A percentile compares a stretch with the other conserved stretches of the same genome.
phyloP scores from a whole-genome alignment of 75 land plant genomes.

The Cunninghamia lanceolata region DNA sequence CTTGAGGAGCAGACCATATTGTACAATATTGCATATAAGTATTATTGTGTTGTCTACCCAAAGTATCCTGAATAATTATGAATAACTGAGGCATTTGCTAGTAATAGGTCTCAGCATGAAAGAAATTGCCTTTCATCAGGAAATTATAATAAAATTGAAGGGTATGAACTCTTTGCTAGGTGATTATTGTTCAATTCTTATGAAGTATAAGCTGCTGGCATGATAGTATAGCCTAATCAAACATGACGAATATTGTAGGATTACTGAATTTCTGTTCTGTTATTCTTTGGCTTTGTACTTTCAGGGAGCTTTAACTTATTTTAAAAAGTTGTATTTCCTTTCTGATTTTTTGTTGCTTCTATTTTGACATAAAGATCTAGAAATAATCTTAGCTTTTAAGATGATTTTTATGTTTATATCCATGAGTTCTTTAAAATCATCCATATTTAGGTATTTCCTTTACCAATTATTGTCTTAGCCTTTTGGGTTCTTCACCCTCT shows the following conservation, averaged over 20 bases:
- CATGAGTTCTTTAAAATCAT: no score
- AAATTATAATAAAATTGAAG: neutral
- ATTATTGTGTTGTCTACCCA: neutral
- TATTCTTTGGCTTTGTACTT: neutral
- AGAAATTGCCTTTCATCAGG: neutral
- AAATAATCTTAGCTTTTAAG: no score
- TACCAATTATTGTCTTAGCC: no score
- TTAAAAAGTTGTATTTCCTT: neutral
- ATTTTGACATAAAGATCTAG: no score
- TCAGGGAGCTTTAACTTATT: neutral
- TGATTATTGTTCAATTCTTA: neutral
- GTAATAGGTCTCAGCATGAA: neutral
- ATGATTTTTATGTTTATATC: no score
- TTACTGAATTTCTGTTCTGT: neutral
- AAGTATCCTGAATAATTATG: neutral
- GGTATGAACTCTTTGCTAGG: no score
- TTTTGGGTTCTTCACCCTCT: no score
- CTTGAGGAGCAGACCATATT: neutral
- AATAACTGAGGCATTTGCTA: neutral
- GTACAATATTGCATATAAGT: neutral
- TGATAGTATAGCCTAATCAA: neutral
- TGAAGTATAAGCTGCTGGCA: neutral
- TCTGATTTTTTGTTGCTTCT: no score
- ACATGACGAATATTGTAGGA: neutral
- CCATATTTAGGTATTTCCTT: no score